Evolutionary conservation across 495 filamentous ascomycete species (phyloP), one percentile per base, ranked within the genome.

Genomic region (Recurvomyces mirabilis): DNA sequence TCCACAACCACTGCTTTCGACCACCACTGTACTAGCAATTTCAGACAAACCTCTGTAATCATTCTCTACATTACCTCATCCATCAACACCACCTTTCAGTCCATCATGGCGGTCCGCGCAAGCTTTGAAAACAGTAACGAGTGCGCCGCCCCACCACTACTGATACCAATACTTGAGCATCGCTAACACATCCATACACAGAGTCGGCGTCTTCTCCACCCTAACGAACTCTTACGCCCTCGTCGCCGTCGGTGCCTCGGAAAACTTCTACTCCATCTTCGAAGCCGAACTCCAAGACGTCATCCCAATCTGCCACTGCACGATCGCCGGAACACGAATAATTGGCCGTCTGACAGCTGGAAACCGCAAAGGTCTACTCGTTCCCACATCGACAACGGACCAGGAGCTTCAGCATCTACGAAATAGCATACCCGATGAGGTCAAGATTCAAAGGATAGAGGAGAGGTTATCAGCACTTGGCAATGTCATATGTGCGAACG

Each of bases 61-160:
- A n/a, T n/a, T n/a, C n/a, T n/a, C n/a, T n/a, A n/a, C n/a, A n/a
- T n/a, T n/a, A n/a, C n/a, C n/a, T n/a, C n/a, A n/a, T n/a, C n/a
- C n/a, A n/a, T n/a, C n/a, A n/a, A n/a, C n/a, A n/a, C n/a, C n/a
- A n/a, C n/a, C n/a, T n/a, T n/a, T n/a, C n/a, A n/a, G n/a, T n/a
- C n/a, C n/a, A 62, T 52, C 62, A 66, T 66, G 62, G 62, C 63
- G 11, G 63, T 66, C 35, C 62, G 63, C 44, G 63, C 62, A 47
- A 49, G 91, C 70, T 98, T 96, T 62, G 91, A 96, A 68, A 95
- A 94, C 69, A 94, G 86, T 52, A 95, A 96, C 72, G 91, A 96
- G 91, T 96, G 65, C 61, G 47, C 47, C 52, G 39, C 19, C 46
- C 19, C 41, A 5, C 2, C 5, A 11, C 21, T 10, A 5, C 5